Evolutionary conservation across 345 rosid genomes (phyloP), one percentile per base, ranked within the genome.

Genomic region (Excoecaria cochinchinensis): DNA sequence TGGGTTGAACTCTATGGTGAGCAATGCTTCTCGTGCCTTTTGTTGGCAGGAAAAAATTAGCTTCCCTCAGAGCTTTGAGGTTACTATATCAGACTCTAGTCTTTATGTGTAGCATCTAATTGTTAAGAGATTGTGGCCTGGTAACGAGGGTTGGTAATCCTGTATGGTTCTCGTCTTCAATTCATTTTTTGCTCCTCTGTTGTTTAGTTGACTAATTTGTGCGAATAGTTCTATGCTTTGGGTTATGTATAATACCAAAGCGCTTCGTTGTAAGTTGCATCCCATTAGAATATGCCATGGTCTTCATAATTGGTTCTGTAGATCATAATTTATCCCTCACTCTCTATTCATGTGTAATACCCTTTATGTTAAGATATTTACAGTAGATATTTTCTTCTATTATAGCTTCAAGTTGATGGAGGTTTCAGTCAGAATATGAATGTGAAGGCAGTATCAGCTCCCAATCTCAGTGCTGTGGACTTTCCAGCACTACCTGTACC

Each of bases 401-500:
- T 87, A 86, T 85, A 95, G 99, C 97, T 91, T 73, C 98, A 95
- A 88, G 97, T 87, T 16, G 99, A 95, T 79, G 88, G 91, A 72
- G 89, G 93, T 76, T 77, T 91, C 84, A 84, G 76, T 85, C 98
- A 89, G 78, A 95, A 84, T 80, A 73, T 84, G 42, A 90, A 81
- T 87, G 77, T 92, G 36, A 95, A 91, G 87, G 62, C 89, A 42
- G 77, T 88, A 71, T 79, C 93, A 50, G 84, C 91, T 78, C 95
- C 99, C 74, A 89, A 82, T 88, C 93, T 91, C 31, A 87, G 82
- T 76, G 84, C 90, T 4, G 65, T 89, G 88, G 98, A 95, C 82
- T 95, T 95, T 81, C 99, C 99, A 42, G 89, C 93, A 12, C 93
- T 95, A 60, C 76, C 87, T 48, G 83, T 80, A 65, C 73, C 87